Evolutionary conservation across 768 basidiomycete species (phyloP).

Genomic region (Boletus speciosus): DNA sequence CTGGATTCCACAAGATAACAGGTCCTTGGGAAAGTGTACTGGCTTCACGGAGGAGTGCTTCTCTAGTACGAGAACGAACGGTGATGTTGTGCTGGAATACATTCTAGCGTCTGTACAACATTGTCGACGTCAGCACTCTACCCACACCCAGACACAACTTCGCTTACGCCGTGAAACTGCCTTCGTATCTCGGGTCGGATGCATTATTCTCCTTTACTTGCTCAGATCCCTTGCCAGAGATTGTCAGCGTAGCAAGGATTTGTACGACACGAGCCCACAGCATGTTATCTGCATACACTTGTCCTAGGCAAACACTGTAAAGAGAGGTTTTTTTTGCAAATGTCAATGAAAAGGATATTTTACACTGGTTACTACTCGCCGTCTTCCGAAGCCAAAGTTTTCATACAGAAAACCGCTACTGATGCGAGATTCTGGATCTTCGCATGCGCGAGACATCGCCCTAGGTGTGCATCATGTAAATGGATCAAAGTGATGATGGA

Average conservation of each 20-base stretch:
- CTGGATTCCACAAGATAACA: too few species aligned
- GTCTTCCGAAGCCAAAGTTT: constrained; percentile 2
- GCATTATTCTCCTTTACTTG: neutral
- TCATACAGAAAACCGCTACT: neutral
- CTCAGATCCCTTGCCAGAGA: neutral
- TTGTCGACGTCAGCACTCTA: neutral
- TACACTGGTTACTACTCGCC: neutral
- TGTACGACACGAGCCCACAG: neutral
- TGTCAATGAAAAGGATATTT: neutral
- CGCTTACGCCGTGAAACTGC: constrained; percentile 2
- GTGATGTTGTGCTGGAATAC: neutral
- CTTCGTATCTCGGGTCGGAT: neutral
- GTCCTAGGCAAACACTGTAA: neutral
- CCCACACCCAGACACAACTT: neutral
- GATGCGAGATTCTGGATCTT: neutral
- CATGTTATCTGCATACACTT: neutral
- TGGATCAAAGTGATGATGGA: neutral
- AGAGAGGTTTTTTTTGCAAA: neutral
- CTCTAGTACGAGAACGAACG: neutral
- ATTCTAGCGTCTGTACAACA: neutral
- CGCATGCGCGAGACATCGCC: neutral
- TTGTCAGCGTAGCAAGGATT: neutral
- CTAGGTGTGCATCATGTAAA: neutral
- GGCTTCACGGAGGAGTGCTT: neutral
- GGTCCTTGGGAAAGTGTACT: too few species aligned